Evolutionary conservation across 2,329 filamentous ascomycete species (phyloP).

Genomic region (Microsporum canis): DNA sequence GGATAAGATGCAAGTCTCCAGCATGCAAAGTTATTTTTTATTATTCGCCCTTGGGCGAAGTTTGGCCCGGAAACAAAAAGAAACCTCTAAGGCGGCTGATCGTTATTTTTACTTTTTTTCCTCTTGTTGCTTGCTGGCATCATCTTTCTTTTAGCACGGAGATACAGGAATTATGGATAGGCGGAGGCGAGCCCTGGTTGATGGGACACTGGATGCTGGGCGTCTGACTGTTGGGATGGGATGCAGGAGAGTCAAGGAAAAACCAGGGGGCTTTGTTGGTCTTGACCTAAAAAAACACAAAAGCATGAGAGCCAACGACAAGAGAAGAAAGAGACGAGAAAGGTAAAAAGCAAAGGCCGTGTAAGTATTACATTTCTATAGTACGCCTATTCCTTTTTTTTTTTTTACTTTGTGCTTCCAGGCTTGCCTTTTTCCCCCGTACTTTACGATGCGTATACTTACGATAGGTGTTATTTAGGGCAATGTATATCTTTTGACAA

Average conservation of each 20-base stretch:
- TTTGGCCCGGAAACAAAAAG: slow-evolving; percentile 4
- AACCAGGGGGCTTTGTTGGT: neutral
- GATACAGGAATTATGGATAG: neutral
- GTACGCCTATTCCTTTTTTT: neutral
- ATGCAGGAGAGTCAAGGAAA: neutral
- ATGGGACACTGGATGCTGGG: slow-evolving; percentile 1
- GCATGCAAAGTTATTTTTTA: slow-evolving; percentile 4
- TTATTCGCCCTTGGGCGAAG: slow-evolving; percentile 4
- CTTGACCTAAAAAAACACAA: neutral
- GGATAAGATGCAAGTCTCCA: slow-evolving; percentile 1
- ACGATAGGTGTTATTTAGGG: neutral
- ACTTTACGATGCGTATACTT: neutral
- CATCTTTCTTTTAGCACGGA: neutral
- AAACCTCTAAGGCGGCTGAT: slow-evolving; percentile 3
- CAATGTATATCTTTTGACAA: neutral
- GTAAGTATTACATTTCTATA: neutral
- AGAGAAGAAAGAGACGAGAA: neutral
- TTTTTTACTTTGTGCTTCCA: neutral
- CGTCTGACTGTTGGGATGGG: slow-evolving; percentile 1
- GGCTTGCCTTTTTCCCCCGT: neutral
- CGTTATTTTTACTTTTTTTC: slow-evolving; percentile 3
- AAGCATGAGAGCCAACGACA: neutral
- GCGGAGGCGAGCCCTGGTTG: slow-evolving; percentile 2
- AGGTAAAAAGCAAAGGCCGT: neutral
- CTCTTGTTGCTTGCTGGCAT: neutral